Percentiles rank a stretch among this genome's conserved stretches.
Conservation (phyloP, 495 filamentous ascomycete genomes). For the Corynascus novoguineensis region DNA sequence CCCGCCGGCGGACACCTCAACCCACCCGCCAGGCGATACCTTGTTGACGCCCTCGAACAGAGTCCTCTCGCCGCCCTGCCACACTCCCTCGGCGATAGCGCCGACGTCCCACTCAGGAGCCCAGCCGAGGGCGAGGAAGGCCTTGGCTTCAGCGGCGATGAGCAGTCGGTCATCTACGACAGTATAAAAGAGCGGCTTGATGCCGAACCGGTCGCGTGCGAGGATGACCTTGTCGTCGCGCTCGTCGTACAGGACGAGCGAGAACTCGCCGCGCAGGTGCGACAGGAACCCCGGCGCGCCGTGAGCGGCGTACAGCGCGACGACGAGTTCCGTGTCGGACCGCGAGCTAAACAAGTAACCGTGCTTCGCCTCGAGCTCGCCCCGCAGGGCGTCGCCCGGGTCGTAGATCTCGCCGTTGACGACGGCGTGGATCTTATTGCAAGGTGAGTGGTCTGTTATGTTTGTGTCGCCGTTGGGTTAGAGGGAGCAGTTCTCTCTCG, state of each 20-base stretch:
- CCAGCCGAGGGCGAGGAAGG: slow-evolving; percentile 43
- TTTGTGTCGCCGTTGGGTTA: background rate
- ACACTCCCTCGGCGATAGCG: slow-evolving; percentile 34
- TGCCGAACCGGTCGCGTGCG: slow-evolving; percentile 48
- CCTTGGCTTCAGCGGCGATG: slow-evolving; percentile 43
- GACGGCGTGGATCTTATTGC: slow-evolving; percentile 42
- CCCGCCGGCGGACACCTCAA: slow-evolving; percentile 27
- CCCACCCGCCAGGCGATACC: slow-evolving; percentile 34
- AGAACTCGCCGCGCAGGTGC: slow-evolving; percentile 48
- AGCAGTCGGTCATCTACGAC: slow-evolving; percentile 31
- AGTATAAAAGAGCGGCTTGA: slow-evolving; percentile 51
- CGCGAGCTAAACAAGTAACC: slow-evolving; percentile 38
- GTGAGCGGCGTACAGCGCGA: slow-evolving; percentile 43
- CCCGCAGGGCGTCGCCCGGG: slow-evolving; percentile 31
- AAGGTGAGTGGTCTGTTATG: slow-evolving; percentile 34
- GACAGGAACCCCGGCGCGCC: slow-evolving; percentile 38
- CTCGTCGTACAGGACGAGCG: slow-evolving; percentile 46
- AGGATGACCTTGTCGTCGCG: slow-evolving; percentile 35
- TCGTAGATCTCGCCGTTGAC: slow-evolving; percentile 55
- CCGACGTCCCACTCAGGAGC: slow-evolving; percentile 46
- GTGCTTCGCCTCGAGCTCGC: slow-evolving; percentile 23
- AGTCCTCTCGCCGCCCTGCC: slow-evolving; percentile 37
- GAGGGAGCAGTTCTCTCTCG: too few relatives aligned
- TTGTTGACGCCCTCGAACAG: slow-evolving; percentile 44
- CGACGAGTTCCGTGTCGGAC: slow-evolving; percentile 45